phyloP scores from a whole-genome alignment of 768 basidiomycete genomes.

The Leccinum obscurum region DNA sequence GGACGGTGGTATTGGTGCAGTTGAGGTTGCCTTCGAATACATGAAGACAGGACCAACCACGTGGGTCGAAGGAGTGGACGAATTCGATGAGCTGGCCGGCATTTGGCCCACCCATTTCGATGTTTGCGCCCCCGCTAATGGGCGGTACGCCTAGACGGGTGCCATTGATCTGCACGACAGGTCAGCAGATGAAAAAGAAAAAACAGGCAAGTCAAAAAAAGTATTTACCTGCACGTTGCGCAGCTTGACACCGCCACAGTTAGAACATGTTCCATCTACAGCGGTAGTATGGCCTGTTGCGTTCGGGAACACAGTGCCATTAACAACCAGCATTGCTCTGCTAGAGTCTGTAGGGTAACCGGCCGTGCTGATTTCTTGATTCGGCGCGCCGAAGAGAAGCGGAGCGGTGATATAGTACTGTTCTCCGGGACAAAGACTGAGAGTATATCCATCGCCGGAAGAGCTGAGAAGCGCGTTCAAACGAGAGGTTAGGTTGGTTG shows the following conservation, averaged over 20 bases:
- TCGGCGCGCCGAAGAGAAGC: constrained; percentile 60
- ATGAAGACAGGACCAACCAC: constrained; percentile 84
- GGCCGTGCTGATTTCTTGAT: constrained; percentile 80
- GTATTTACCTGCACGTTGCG: constrained; percentile 67
- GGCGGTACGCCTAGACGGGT: constrained; percentile 56
- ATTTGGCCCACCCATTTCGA: constrained; percentile 82
- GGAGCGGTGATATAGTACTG: constrained; percentile 67
- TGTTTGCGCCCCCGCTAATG: constrained; percentile 67
- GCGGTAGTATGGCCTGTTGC: constrained; percentile 73
- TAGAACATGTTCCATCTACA: constrained; percentile 61
- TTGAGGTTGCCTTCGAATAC: constrained; percentile 62
- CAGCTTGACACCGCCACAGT: constrained; percentile 59
- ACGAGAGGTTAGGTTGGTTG: constrained; percentile 61
- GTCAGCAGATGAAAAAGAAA: constrained; percentile 1
- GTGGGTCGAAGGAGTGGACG: constrained; percentile 73
- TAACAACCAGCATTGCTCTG: constrained; percentile 70
- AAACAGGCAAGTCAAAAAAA: neutral
- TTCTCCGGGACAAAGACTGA: constrained; percentile 63
- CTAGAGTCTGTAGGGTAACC: constrained; percentile 70
- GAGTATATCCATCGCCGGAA: constrained; percentile 63
- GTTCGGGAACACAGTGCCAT: constrained; percentile 55
- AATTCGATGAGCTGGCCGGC: constrained; percentile 73
- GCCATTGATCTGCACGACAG: constrained; percentile 62
- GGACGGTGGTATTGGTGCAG: constrained; percentile 65
- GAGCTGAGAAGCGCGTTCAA: constrained; percentile 64